Conservation (phyloP, 768 basidiomycete species). For the Lactarius sp. region DNA sequence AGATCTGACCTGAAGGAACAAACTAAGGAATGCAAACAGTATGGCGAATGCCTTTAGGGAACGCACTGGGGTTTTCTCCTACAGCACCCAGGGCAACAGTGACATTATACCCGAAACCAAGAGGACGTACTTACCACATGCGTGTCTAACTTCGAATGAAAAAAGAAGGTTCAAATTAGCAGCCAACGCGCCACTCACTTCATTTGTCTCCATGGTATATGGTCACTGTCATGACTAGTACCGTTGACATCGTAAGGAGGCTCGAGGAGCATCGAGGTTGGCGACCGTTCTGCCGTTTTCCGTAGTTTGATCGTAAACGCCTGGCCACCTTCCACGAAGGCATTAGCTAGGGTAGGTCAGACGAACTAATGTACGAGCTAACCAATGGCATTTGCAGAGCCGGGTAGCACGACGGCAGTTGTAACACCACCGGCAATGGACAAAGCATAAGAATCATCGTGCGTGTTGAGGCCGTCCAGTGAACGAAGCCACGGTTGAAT, state of each 20-base stretch:
- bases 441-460: slow-evolving; percentile 64
- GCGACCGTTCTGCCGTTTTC: slow-evolving; percentile 61
- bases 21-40: neutral
- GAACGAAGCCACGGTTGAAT: slow-evolving; percentile 72
- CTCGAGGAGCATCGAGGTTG: slow-evolving; percentile 72
- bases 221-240: slow-evolving; percentile 39
- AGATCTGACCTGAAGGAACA: slow-evolving; percentile 25
- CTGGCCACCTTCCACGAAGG: slow-evolving; percentile 52
- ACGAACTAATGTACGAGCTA: neutral
- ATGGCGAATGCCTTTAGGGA: neutral
- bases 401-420: slow-evolving; percentile 70
- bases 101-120: neutral
- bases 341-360: neutral
- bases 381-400: slow-evolving; percentile 42
- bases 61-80: slow-evolving; percentile 56
- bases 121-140: slow-evolving; percentile 40
- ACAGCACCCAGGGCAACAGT: slow-evolving; percentile 9
- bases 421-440: slow-evolving; percentile 80
- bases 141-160: slow-evolving; percentile 43
- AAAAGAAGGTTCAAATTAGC: neutral
- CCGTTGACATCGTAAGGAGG: slow-evolving; percentile 59
- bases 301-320: slow-evolving; percentile 78
- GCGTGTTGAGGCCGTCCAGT: slow-evolving; percentile 76
- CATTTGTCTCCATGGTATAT: slow-evolving; percentile 70
- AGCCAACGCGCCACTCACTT: slow-evolving; percentile 43